Evolutionary conservation across 345 rosid genomes (phyloP).

Genomic region (Eucalyptus polyanthemos): DNA sequence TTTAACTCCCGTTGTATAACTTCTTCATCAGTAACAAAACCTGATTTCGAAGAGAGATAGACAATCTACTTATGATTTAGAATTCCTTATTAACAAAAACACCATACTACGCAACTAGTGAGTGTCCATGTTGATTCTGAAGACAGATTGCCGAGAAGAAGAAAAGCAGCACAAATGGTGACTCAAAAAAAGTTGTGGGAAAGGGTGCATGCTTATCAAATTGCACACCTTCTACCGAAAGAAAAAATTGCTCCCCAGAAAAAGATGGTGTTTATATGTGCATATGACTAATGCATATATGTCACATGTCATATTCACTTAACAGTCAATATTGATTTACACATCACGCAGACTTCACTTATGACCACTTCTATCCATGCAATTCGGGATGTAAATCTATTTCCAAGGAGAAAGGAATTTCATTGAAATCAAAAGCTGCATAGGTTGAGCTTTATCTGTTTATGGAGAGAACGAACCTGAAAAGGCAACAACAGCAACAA

Average conservation of each 20-base stretch:
- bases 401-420: neutral
- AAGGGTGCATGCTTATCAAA: neutral
- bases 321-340: neutral
- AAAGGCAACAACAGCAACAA: slow-evolving; percentile 69
- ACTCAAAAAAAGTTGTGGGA: neutral
- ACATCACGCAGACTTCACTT: neutral
- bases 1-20: slow-evolving; percentile 47
- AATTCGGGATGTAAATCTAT: neutral
- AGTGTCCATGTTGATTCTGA: neutral
- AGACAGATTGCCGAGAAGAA: neutral
- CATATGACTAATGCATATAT: neutral
- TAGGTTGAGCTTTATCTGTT: neutral
- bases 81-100: neutral
- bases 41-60: slow-evolving; percentile 17
- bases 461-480: slow-evolving; percentile 20
- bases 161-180: neutral
- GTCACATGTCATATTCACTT: neutral
- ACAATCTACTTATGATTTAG: neutral
- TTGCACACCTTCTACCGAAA: neutral
- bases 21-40: slow-evolving; percentile 76
- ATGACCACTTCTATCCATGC: neutral
- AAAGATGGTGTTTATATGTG: neutral
- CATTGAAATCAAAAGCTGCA: neutral
- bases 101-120: neutral
- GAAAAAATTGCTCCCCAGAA: neutral